Evolutionary conservation across 768 basidiomycete genomes (phyloP).

Genomic region (Lentinus brumalis): DNA sequence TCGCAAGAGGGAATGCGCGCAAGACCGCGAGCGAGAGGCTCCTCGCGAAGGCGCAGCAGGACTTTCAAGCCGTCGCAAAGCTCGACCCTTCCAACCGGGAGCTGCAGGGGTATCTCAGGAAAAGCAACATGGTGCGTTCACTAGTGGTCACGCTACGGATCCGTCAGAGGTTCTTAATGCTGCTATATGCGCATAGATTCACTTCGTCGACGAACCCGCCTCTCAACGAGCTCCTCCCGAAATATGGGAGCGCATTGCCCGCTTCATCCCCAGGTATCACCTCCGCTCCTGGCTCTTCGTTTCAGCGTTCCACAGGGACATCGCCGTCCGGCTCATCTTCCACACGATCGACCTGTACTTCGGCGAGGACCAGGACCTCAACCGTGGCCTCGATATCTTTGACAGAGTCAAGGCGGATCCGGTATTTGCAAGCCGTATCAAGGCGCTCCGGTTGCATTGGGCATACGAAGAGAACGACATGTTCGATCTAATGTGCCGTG

Average conservation of each 20-base stretch:
- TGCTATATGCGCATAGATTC: slow-evolving; percentile 41
- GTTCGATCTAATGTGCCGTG: slow-evolving; percentile 60
- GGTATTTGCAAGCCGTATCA: slow-evolving; percentile 59
- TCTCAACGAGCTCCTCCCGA: slow-evolving; percentile 64
- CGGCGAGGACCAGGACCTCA: slow-evolving; percentile 56
- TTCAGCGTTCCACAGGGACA: slow-evolving; percentile 63
- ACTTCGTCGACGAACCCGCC: slow-evolving; percentile 55
- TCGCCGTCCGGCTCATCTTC: slow-evolving; percentile 66
- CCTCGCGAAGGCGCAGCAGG: slow-evolving; percentile 60
- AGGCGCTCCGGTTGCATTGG: slow-evolving; percentile 65
- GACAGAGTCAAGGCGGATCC: slow-evolving; percentile 66
- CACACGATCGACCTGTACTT: slow-evolving; percentile 70
- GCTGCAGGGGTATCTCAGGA: slow-evolving; percentile 48
- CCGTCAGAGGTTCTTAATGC: too few species aligned
- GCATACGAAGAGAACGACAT: slow-evolving; percentile 70
- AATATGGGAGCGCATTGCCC: slow-evolving; percentile 69
- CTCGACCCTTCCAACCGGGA: slow-evolving; percentile 63
- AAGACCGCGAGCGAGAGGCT: slow-evolving; percentile 56
- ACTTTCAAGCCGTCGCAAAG: slow-evolving; percentile 60
- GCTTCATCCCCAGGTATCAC: slow-evolving; percentile 62
- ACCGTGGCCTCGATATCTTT: slow-evolving; percentile 66
- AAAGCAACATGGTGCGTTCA: slow-evolving; percentile 47
- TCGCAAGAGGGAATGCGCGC: slow-evolving; percentile 62
- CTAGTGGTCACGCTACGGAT: too few species aligned
- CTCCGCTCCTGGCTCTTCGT: slow-evolving; percentile 71